Conservation (phyloP, 257 asterid genomes). For the Gentiana straminea region DNA sequence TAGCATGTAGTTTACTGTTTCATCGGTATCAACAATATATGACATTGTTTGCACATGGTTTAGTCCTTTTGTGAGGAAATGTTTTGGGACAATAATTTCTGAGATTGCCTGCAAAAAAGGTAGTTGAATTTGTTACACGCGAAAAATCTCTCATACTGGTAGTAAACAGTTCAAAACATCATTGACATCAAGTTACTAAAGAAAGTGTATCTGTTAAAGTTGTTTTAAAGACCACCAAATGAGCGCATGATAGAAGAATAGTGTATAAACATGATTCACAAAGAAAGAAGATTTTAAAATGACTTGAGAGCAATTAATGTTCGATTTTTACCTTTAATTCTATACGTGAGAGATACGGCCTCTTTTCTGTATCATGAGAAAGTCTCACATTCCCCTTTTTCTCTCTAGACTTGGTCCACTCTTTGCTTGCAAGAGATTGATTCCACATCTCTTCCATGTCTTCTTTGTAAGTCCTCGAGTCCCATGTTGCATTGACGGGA, state of each 20-base stretch:
- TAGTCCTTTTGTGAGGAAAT: constrained; percentile 42
- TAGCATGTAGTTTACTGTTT: too few species aligned
- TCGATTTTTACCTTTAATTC: constrained; percentile 61
- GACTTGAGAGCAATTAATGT: not conserved
- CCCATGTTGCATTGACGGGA: constrained; percentile 62
- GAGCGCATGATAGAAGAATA: too few species aligned
- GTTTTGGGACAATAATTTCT: constrained; percentile 50
- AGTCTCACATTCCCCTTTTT: constrained; percentile 71
- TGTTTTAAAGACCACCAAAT: not conserved
- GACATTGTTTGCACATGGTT: constrained; percentile 31
- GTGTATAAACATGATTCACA: too few species aligned
- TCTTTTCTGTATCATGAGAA: constrained; percentile 59
- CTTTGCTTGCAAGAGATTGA: constrained; percentile 49
- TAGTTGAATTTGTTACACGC: constrained; percentile 1
- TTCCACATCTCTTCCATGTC: constrained; percentile 95
- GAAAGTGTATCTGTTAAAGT: not conserved
- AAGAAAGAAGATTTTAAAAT: not conserved
- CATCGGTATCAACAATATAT: too few species aligned
- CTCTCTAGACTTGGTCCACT: constrained; percentile 80
- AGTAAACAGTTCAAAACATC: not conserved
- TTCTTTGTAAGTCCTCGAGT: constrained; percentile 61
- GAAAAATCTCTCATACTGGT: too few species aligned
- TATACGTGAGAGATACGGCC: constrained; percentile 75
- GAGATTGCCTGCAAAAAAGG: constrained; percentile 55
- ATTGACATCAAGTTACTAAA: too few species aligned